A percentile compares a stretch with the other conserved stretches of the same genome.
Evolutionary conservation across 164 flowering plant species (phyloP).

Genomic region (grape (Vitis vinifera)): DNA sequence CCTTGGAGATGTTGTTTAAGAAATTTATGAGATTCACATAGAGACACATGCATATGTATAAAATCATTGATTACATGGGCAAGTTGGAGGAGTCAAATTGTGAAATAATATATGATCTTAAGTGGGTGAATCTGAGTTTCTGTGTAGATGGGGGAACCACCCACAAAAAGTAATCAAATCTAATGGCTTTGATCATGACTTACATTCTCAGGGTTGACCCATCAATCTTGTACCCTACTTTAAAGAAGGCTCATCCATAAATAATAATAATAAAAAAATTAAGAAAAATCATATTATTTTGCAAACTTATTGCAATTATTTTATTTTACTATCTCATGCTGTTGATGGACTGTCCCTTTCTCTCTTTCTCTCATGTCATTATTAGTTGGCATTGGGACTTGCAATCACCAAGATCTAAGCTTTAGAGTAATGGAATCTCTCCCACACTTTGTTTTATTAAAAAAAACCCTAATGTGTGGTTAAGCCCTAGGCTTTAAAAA

Average conservation of each 20-base stretch:
- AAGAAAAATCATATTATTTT: neutral
- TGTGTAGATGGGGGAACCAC: neutral
- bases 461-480: constrained; percentile 19
- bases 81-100: too few species aligned
- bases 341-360: constrained; percentile 21
- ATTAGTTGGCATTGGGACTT: constrained; percentile 69
- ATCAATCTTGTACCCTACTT: neutral
- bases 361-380: constrained; percentile 45
- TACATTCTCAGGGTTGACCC: constrained; percentile 16
- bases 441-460: constrained; percentile 29
- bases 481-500: constrained; percentile 10
- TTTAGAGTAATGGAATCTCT: constrained; percentile 46
- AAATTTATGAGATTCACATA: too few species aligned
- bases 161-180: constrained; percentile 8
- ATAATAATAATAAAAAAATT: neutral
- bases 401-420: constrained; percentile 44
- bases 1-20: too few species aligned
- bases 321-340: neutral
- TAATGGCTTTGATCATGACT: constrained; percentile 4
- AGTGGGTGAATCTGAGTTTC: neutral
- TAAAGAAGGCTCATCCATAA: constrained; percentile 9
- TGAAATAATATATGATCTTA: neutral
- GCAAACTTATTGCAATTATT: neutral
- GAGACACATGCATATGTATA: too few species aligned
- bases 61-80: too few species aligned